Evolutionary conservation across 176 grass and related monocot species (phyloP), one percentile per base, ranked within the genome.

Genomic region (Carex pumila): DNA sequence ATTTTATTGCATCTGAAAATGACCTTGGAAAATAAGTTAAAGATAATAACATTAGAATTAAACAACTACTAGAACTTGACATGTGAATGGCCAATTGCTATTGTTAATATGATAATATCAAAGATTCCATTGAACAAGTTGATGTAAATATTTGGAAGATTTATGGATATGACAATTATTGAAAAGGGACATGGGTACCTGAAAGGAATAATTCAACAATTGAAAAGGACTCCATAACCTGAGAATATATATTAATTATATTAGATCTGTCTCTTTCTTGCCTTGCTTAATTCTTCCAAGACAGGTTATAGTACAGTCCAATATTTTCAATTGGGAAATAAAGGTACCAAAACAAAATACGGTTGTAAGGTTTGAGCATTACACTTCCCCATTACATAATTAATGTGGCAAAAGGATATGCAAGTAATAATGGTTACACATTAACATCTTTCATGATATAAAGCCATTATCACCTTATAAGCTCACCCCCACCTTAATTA

Each of bases 71-170:
- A 25, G 71, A 50, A 25, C 1, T 19, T 29, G 0, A 47, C n/a
- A 52, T 73, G 70, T 73, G 41, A 73, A 73, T 50, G 41, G 1
- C 41, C 11, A 6, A 50, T 25, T 61, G 2, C 11, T 12, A 50
- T 25, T 61, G 2, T 10, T 70, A 15, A 13, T 61, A 14, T 11
- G 25, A 25, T 61, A 41, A 84, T 70, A 2, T 60, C 54, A 71
- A 61, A 85, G 56, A 85, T 85, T 85, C 71, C 47, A 49, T 80
- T 65, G 79, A 80, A 56, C 75, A 79, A 79, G 36, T 65, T 82
- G 58, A 63, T 39, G 9, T 37, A 3, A 12, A 18, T 6, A 29
- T 67, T 45, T 50, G 59, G 25, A 82, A 13, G 45, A 66, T 82
- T 65, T 54, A 65, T 39, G 39, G 12, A 50, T 17, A 52, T 65